Percentiles rank a stretch among this genome's conserved stretches.
These are phyloP conservation scores for Chlorokybus atmophyticus DNA, from an alignment of 139 green algal species.

Conservation along the genomic window DNA sequence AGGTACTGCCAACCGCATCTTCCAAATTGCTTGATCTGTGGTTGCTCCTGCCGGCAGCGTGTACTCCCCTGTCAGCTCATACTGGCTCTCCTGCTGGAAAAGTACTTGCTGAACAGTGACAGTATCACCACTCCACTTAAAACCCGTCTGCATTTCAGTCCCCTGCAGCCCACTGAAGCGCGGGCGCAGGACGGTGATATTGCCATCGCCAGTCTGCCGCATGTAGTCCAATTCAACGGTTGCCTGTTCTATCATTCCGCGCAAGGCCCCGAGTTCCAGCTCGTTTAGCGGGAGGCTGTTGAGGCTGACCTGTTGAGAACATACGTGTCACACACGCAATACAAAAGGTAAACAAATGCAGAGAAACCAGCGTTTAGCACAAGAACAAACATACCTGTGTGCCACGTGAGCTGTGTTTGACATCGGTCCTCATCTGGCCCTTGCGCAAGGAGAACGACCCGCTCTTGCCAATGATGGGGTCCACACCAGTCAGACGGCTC, in stretches of 20 bases:
- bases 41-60: constrained; percentile 23
- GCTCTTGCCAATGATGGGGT: no score
- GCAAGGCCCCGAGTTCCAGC: constrained; percentile 31
- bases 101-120: constrained; percentile 7
- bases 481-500: no score
- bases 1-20: constrained; percentile 23
- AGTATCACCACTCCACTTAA: constrained; percentile 32
- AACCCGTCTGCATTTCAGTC: constrained; percentile 18
- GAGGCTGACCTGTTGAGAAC: no score
- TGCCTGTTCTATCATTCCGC: constrained; percentile 22
- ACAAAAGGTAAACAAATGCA: no score
- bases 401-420: neutral
- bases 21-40: no score
- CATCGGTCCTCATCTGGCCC: constrained; percentile 2
- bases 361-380: neutral
- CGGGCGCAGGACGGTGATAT: constrained; percentile 11
- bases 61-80: constrained; percentile 35
- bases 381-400: constrained; percentile 3
- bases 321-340: no score
- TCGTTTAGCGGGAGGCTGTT: constrained; percentile 29
- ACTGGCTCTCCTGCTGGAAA: constrained; percentile 10
- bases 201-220: constrained; percentile 16
- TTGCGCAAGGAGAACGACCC: neutral
- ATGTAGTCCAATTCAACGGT: constrained; percentile 27
- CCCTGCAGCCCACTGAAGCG: constrained; percentile 33